Base-by-base conservation (phyloP, 768 basidiomycete genomes). In the Hemileccinum impolitum region DNA sequence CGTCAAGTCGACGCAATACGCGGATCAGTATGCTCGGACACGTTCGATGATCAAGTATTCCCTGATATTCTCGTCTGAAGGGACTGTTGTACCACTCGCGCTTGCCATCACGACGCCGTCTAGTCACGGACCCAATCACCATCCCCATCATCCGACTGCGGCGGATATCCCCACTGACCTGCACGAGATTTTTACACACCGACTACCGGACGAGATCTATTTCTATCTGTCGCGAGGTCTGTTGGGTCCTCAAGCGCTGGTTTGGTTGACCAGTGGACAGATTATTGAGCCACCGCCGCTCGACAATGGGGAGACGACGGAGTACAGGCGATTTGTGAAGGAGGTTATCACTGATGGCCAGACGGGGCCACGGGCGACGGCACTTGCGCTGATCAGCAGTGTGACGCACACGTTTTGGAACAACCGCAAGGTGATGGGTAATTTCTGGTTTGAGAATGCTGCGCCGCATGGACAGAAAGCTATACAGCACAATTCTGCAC, bases 331-430 rank as follows among this genome's bases (percentile, higher is more conserved):
- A 18, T 99, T 95, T 66, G 80, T 97, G 55, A 94, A 94, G 73
- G 94, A 97, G 69, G 88, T 93, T 30, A 87, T 98, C 48, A 97
- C 94, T 1, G 95, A 98, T 58, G 91, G 92, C 6, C 85, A 87
- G 64, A 96, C 93, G 13, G 89, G 91, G 1, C 96, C 96, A 26
- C 80, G 96, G 17, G 93, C 91, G 46, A 94, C 92, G 15, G 76
- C 93, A 19, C 76, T 99, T 25, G 94, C 94, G 34, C 77, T 99
- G 44, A 76, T 98, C 42, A 88, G 86, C 62, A 85, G 82, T 61
- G 88, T 87, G 15, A 70, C 81, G 30, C 82, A 96, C 68, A 75
- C 70, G 13, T 89, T 86, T 60, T 99, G 96, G 95, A 72, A 76
- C 41, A 82, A 79, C 63, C 75, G 81, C 57, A 84, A 85, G 54